These are phyloP conservation scores for Chalciporus piperatus DNA, from an alignment of 768 basidiomycete species.

Conservation along the genomic window DNA sequence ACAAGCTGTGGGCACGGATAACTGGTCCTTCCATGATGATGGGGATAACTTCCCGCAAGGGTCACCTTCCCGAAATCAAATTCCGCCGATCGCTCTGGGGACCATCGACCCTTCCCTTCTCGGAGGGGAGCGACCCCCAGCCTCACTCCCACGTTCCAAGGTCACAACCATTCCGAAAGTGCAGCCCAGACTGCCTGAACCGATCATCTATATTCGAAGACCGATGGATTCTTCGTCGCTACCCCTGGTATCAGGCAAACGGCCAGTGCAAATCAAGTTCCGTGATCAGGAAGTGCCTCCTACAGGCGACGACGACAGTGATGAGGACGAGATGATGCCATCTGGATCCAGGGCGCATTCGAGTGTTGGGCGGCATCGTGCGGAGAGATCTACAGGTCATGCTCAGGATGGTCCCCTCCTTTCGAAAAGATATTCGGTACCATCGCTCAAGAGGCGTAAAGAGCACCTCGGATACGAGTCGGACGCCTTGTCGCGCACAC, in stretches of 20 bases:
- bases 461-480: constrained; percentile 1
- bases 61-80: neutral
- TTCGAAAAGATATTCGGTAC: constrained; percentile 4
- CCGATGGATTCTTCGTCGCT: constrained; percentile 21
- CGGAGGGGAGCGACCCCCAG: constrained; percentile 9
- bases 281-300: constrained; percentile 15
- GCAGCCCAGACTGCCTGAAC: constrained; percentile 19
- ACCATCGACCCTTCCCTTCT: constrained; percentile 34
- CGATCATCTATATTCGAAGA: constrained; percentile 31
- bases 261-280: constrained; percentile 31
- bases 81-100: neutral
- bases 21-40: constrained; percentile 11
- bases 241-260: constrained; percentile 20
- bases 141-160: neutral
- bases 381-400: neutral
- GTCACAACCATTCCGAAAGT: neutral
- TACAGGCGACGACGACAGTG: neutral
- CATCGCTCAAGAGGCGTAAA: constrained; percentile 20
- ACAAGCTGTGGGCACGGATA: neutral
- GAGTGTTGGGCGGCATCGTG: neutral
- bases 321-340: neutral
- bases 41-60: neutral
- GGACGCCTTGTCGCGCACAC: constrained; percentile 5
- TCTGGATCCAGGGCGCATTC: neutral
- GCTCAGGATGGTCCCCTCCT: neutral